Conservation (phyloP, 2,329 filamentous ascomycete genomes). For the Fusarium stilboides region DNA sequence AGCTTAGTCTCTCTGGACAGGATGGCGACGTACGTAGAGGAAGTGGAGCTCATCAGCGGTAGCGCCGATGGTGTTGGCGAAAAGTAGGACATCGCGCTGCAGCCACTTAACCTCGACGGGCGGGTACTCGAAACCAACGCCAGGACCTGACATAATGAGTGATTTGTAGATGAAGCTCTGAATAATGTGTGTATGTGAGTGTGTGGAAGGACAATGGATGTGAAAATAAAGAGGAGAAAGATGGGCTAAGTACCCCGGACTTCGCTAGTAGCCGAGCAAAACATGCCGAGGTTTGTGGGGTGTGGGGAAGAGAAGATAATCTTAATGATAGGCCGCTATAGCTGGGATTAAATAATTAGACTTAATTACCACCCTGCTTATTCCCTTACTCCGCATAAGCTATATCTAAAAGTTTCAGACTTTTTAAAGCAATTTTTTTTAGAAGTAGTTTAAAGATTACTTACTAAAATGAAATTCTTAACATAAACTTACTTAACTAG, state of each 20-base stretch:
- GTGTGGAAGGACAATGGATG: not conserved
- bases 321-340: too few species aligned
- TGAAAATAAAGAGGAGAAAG: not conserved
- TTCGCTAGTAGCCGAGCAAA: not conserved
- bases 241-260: not conserved
- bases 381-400: too few species aligned
- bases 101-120: slow-evolving; percentile 14
- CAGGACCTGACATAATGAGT: slow-evolving; percentile 8
- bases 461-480: too few species aligned
- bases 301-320: not conserved
- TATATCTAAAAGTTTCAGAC: too few species aligned
- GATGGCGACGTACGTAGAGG: not conserved
- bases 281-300: slow-evolving; percentile 20
- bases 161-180: not conserved
- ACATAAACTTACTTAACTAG: too few species aligned
- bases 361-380: too few species aligned
- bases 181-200: not conserved
- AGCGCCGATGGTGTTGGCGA: slow-evolving; percentile 20
- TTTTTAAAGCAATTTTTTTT: too few species aligned
- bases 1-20: slow-evolving; percentile 56
- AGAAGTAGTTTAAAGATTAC: too few species aligned
- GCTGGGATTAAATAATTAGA: too few species aligned
- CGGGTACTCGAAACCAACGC: slow-evolving; percentile 21
- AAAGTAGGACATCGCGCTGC: slow-evolving; percentile 15
- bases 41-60: slow-evolving; percentile 15